Evolutionary conservation across 2,329 filamentous ascomycete genomes (phyloP).

Genomic region (Colletotrichum falcatum): DNA sequence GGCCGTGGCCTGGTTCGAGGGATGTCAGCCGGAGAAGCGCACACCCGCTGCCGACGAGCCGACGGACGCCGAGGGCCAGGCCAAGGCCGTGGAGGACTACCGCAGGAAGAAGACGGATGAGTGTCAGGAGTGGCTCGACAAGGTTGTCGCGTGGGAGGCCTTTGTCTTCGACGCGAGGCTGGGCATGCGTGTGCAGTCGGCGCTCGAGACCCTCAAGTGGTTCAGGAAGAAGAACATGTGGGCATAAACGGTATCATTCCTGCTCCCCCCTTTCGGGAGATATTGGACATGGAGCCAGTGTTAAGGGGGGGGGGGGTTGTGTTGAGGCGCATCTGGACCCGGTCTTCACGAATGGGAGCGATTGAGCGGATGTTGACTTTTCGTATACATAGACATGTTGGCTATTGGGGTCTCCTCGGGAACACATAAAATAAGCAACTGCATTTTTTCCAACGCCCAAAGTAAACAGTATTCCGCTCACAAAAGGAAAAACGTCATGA

Average conservation of each 20-base stretch:
- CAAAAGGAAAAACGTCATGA: background rate
- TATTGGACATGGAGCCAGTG: background rate
- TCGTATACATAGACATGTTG: conserved; percentile 21
- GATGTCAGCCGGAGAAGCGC: conserved; percentile 53
- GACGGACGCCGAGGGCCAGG: conserved; percentile 28
- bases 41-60: conserved; percentile 50
- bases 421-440: conserved; percentile 32
- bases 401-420: conserved; percentile 19
- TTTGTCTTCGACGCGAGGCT: conserved; percentile 82
- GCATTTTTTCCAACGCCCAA: background rate
- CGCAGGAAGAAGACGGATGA: conserved; percentile 65
- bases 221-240: conserved; percentile 56
- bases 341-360: background rate
- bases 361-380: conserved; percentile 2
- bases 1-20: conserved; percentile 82
- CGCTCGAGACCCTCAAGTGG: conserved; percentile 73
- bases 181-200: conserved; percentile 79
- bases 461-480: background rate
- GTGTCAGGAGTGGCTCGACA: conserved; percentile 74
- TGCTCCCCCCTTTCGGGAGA: background rate
- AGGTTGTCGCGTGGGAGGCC: conserved; percentile 75
- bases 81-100: conserved; percentile 51
- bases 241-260: conserved; percentile 11
- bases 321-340: conserved; percentile 16
- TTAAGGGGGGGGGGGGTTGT: background rate